phyloP scores from a whole-genome alignment of 345 rosid species.

The Pelargonium nanum region DNA sequence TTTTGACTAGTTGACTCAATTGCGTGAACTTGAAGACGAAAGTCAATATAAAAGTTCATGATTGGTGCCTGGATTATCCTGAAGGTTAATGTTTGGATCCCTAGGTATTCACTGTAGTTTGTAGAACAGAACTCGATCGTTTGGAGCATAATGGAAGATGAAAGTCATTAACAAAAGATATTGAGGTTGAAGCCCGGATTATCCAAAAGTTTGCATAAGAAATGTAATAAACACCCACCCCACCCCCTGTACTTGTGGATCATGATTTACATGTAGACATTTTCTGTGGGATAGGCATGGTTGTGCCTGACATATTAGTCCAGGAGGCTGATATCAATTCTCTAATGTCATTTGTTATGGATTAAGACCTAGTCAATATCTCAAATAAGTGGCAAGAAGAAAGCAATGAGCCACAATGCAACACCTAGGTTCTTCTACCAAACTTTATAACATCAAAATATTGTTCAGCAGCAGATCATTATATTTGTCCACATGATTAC shows the following conservation, averaged over 20 bases:
- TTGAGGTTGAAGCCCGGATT: not conserved
- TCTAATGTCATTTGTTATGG: not conserved
- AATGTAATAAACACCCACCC: too few species aligned
- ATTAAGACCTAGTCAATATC: not conserved
- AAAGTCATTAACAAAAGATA: not conserved
- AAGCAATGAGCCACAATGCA: not conserved
- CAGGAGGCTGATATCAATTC: not conserved
- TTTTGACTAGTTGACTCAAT: not conserved
- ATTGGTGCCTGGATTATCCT: not conserved
- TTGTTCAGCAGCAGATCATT: too few species aligned
- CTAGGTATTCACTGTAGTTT: not conserved
- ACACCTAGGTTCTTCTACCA: not conserved
- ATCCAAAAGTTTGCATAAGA: not conserved
- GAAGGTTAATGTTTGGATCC: too few species aligned
- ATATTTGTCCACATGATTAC: too few species aligned
- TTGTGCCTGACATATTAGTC: not conserved
- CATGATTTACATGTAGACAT: not conserved
- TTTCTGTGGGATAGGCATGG: not conserved
- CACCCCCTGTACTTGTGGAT: not conserved
- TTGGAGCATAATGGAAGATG: not conserved
- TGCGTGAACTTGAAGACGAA: not conserved
- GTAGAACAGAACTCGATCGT: not conserved
- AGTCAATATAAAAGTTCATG: not conserved
- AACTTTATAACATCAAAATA: too few species aligned
- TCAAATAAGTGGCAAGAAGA: not conserved